Evolutionary conservation across 2,329 filamentous ascomycete species (phyloP).

Genomic region (Macrophomina phaseolina): DNA sequence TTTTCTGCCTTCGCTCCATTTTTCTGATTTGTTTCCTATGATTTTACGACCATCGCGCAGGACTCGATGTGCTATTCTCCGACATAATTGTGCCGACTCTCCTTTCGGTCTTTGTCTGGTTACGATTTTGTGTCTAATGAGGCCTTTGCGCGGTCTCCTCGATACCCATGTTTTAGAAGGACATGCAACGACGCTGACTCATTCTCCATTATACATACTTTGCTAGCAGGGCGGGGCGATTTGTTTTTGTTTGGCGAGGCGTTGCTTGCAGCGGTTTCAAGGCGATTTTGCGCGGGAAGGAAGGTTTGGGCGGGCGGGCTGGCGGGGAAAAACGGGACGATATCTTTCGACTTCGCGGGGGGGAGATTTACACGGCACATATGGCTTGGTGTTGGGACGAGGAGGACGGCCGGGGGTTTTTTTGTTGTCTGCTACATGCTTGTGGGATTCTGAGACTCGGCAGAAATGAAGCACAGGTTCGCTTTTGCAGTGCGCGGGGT

Average conservation of each 20-base stretch:
- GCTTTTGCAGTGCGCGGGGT: constrained; percentile 3
- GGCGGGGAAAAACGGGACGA: constrained; percentile 14
- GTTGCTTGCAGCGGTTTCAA: constrained; percentile 17
- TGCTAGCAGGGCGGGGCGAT: constrained; percentile 9
- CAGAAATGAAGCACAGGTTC: constrained; percentile 19
- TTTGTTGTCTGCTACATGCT: constrained; percentile 3
- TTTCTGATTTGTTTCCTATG: background rate
- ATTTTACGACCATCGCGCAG: constrained; percentile 22
- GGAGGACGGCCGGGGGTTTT: background rate
- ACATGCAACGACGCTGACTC: constrained; percentile 22
- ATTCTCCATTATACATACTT: constrained; percentile 27
- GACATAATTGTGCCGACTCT: constrained; percentile 23
- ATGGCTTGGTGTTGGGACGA: constrained; percentile 17
- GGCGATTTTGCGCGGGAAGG: background rate
- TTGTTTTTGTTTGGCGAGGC: constrained; percentile 22
- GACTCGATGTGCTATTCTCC: constrained; percentile 22
- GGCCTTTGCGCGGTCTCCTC: constrained; percentile 24
- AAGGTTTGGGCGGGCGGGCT: background rate
- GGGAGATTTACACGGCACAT: constrained; percentile 5
- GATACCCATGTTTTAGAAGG: constrained; percentile 29
- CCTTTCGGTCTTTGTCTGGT: constrained; percentile 15
- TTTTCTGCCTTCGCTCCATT: background rate
- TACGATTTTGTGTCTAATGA: constrained; percentile 24
- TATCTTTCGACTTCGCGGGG: background rate
- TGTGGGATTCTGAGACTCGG: constrained; percentile 7